Evolutionary conservation across 2,329 filamentous ascomycete genomes (phyloP).

Genomic region (Neofusicoccum sp.): DNA sequence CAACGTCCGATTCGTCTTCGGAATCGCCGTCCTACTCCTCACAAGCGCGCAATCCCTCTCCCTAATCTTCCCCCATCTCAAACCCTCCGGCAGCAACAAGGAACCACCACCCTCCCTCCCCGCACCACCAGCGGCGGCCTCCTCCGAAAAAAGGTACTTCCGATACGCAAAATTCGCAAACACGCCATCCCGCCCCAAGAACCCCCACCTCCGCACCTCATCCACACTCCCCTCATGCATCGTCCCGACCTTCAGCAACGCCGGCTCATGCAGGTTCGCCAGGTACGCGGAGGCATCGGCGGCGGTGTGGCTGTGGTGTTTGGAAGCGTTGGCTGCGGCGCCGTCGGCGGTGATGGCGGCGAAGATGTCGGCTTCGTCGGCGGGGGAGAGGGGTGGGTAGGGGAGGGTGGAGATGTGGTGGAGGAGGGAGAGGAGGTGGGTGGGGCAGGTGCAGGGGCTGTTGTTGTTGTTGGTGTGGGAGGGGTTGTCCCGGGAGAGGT

Average conservation of each 20-base stretch:
- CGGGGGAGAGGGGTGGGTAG: background rate
- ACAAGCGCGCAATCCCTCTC: constrained; percentile 61
- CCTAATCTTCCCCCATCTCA: constrained; percentile 59
- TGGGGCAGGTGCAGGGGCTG: constrained; percentile 24
- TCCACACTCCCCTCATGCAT: constrained; percentile 39
- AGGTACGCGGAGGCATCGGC: constrained; percentile 31
- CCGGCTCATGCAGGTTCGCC: constrained; percentile 32
- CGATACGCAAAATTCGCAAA: constrained; percentile 39
- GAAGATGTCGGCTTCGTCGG: background rate
- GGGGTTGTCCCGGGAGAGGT: constrained; percentile 31
- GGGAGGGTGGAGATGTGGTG: background rate
- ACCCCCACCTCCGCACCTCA: constrained; percentile 28
- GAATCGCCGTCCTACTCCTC: constrained; percentile 56
- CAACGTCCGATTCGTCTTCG: constrained; percentile 54
- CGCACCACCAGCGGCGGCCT: too few relatives aligned
- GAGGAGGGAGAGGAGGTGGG: constrained; percentile 20
- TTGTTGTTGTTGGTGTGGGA: background rate
- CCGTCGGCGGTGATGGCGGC: background rate
- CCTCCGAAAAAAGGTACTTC: constrained; percentile 65
- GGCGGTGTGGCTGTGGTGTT: constrained; percentile 2
- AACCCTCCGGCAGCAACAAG: constrained; percentile 47
- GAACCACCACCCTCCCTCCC: constrained; percentile 31
- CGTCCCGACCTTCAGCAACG: constrained; percentile 49
- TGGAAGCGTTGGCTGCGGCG: background rate
- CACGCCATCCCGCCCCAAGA: constrained; percentile 35